Conservation (phyloP, 768 basidiomycete species). For the Tephrocybe sp. region DNA sequence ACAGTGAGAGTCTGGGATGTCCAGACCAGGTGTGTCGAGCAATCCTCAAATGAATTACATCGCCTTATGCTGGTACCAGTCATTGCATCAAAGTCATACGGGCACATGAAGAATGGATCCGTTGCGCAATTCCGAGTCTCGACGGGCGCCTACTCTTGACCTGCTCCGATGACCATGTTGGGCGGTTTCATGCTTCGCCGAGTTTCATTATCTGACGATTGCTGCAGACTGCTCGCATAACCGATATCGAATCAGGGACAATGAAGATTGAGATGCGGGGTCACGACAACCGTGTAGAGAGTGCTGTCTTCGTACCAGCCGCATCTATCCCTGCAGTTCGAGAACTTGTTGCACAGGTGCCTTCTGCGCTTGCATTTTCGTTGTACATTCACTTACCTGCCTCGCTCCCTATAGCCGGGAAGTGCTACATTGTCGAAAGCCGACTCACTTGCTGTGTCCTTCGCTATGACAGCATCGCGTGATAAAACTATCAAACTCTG, state of each 20-base stretch:
- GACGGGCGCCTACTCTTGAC: slow-evolving; percentile 62
- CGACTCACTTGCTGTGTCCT: slow-evolving; percentile 29
- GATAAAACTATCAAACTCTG: slow-evolving; percentile 77
- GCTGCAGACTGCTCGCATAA: slow-evolving; percentile 61
- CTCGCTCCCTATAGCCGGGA: slow-evolving; percentile 1
- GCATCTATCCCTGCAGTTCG: slow-evolving; percentile 56
- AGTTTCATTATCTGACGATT: background rate
- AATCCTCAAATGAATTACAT: background rate
- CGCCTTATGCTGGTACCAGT: slow-evolving; percentile 27
- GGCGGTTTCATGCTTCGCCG: slow-evolving; percentile 13
- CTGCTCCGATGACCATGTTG: slow-evolving; percentile 69
- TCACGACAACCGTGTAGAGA: slow-evolving; percentile 72
- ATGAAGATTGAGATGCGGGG: slow-evolving; percentile 67
- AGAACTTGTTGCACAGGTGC: slow-evolving; percentile 48
- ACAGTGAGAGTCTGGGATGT: slow-evolving; percentile 73
- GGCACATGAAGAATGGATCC: slow-evolving; percentile 71
- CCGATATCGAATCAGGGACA: slow-evolving; percentile 59
- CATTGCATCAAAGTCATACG: slow-evolving; percentile 64
- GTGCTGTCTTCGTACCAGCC: slow-evolving; percentile 64
- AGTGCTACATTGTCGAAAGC: background rate
- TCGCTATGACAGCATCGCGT: slow-evolving; percentile 66
- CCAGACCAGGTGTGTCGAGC: slow-evolving; percentile 51
- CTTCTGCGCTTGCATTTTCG: background rate
- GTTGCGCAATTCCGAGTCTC: slow-evolving; percentile 41
- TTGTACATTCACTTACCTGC: background rate